Evolutionary conservation across 1,284 basidiomycete genomes (phyloP), one percentile per base, ranked within the genome.

Genomic region (Anthracocystis setariae): DNA sequence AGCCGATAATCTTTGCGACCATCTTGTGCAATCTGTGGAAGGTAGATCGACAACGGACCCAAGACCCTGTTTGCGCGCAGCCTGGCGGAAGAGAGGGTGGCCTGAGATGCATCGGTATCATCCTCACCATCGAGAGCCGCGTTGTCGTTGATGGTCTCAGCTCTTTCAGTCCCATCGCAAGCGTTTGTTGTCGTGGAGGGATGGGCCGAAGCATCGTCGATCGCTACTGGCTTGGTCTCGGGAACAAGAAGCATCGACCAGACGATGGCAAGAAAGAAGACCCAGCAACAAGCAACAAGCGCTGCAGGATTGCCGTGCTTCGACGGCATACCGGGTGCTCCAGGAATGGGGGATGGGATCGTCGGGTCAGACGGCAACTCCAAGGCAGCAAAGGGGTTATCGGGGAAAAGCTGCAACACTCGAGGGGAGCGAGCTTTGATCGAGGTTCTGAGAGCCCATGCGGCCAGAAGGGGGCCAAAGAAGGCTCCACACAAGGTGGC

Each of bases 291-390:
- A 17, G 64, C 59, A 18, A 60, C 40, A 0, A 72, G 56, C 8
- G 69, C 69, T 18, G 69, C 69, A 2, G 69, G 64, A 23, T 72
- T 72, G 12, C 69, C 69, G 43, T 72, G 69, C 35, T 63, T 67
- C 35, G 63, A 67, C 0, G 53, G 45, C 3, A 51, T 29, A 24
- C 52, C 48, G 5, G 62, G 68, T 15, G 49, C 46, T 0, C 60
- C 62, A 18, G 68, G 65, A 37, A 63, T 56, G 17, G 56, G 60
- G 10, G 66, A 24, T 10, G 47, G 56, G 12, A 49, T 42, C 15
- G 44, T 54, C 21, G 66, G 66, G 32, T 59, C 56, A 15, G 60
- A 52, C 24, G 64, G 64, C 5, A 67, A 48, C 35, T 67, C 57
- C 13, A 53, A 39, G 48, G 29, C 39, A 32, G 27, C 35, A 35